A percentile compares a stretch with the other conserved stretches of the same genome.
These are phyloP conservation scores for Artemisia tridentata DNA, from an alignment of 129 eudicot genomes.

Conservation along the genomic window DNA sequence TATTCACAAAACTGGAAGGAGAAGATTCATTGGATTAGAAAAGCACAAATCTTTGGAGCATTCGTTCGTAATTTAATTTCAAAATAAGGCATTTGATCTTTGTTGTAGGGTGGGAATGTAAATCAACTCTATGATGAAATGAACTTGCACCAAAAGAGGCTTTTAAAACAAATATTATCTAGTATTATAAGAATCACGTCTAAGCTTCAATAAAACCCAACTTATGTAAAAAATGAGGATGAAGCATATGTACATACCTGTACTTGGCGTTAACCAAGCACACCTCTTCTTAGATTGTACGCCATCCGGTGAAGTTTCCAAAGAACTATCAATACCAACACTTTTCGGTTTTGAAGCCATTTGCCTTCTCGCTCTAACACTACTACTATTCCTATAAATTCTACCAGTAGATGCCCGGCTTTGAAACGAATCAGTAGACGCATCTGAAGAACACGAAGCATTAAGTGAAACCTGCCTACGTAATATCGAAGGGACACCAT, in stretches of 20 bases:
- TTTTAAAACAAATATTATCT: background rate
- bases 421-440: constrained; percentile 58
- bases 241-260: constrained; percentile 39
- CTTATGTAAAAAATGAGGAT: background rate
- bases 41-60: constrained; percentile 10
- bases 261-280: constrained; percentile 70
- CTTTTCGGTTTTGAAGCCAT: constrained; percentile 38
- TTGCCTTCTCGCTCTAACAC: constrained; percentile 35
- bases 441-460: constrained; percentile 70
- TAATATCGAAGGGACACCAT: constrained; percentile 44
- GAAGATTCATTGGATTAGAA: background rate
- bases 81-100: background rate
- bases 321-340: constrained; percentile 31
- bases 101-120: background rate
- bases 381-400: constrained; percentile 41
- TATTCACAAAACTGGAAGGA: background rate
- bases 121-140: background rate
- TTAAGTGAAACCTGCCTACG: constrained; percentile 44
- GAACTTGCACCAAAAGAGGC: background rate
- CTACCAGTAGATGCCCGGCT: constrained; percentile 68
- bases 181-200: background rate
- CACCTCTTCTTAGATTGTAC: constrained; percentile 50
- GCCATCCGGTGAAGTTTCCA: constrained; percentile 36
- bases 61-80: background rate
- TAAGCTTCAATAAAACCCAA: background rate